Evolutionary conservation across 73 alveolate genomes (phyloP), one percentile per base, ranked within the genome.

Genomic region (Diophrys appendiculata): DNA sequence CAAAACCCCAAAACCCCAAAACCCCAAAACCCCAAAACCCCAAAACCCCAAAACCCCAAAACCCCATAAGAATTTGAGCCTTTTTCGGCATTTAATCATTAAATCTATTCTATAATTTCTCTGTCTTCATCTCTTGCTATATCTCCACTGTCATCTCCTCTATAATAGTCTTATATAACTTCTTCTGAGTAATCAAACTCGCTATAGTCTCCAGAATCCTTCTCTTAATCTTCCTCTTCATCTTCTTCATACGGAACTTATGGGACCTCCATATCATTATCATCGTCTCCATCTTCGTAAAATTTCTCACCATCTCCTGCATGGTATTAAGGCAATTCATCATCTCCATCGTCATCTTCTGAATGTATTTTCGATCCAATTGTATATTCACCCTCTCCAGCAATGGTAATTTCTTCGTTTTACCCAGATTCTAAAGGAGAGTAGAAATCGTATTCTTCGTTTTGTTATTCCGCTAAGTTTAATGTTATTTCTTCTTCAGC

Each of bases 221-320:
- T 18, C n/a, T 11, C 5, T 11, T 43, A 5, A 18, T 43, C 60
- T 43, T 43, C 60, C n/a, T 43, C 5, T 18, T 43, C 60, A 43
- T 43, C 60, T 18, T 43, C 60, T 43, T 43, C 60, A 11, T 5
- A 18, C 5, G n/a, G n/a, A 5, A 43, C 60, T 5, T 43, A 5
- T 11, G 60, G 60, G n/a, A 43, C 60, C 18, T 43, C n/a, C 60
- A 43, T 43, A 18, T 43, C 60, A 43, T 43, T 43, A 18, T 43
- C 60, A 43, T 43, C 60, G 60, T 43, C 60, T 43, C 60, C 60
- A 43, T 43, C 60, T 11, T 43, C 60, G 60, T 43, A 43, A 43
- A 43, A 43, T 5, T 11, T 5, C 18, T 43, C 60, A 43, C 60
- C 60, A 43, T 43, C 60, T 5, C 18, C n/a, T 11, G 60, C 18